These are phyloP conservation scores for Coemansia sp. DNA, from an alignment of 192 early-diverging fungal species.

Conservation along the genomic window DNA sequence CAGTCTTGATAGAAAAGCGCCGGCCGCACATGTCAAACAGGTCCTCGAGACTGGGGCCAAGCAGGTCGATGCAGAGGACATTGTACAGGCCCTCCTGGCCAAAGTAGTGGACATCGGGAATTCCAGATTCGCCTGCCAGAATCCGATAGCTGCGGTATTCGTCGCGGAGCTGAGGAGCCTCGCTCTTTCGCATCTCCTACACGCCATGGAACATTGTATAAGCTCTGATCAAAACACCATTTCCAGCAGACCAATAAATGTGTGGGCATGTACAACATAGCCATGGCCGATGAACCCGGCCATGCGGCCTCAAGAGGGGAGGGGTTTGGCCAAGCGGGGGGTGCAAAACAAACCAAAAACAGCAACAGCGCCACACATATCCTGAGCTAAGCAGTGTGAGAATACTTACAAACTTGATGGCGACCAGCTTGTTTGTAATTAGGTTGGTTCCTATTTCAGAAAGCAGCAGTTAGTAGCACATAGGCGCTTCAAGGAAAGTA, in stretches of 20 bases:
- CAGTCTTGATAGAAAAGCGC: slow-evolving; percentile 89
- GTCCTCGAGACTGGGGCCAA: slow-evolving; percentile 92
- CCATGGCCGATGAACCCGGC: too few relatives aligned
- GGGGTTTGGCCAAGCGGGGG: too few relatives aligned
- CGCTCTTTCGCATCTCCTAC: slow-evolving; percentile 87
- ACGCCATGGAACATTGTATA: slow-evolving; percentile 5
- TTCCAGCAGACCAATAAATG: too few relatives aligned
- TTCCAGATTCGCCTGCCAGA: slow-evolving; percentile 76
- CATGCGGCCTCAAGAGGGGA: too few relatives aligned
- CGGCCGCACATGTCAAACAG: slow-evolving; percentile 95
- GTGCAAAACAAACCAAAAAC: slow-evolving; percentile 9
- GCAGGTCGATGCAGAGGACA: slow-evolving; percentile 89
- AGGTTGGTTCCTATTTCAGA: slow-evolving; percentile 61
- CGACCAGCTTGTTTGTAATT: slow-evolving; percentile 86
- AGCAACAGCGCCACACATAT: slow-evolving; percentile 7
- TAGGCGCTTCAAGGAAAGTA: too few relatives aligned
- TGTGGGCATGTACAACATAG: too few relatives aligned
- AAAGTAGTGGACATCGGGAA: slow-evolving; percentile 92
- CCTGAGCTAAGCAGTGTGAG: slow-evolving; percentile 6
- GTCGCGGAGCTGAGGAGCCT: slow-evolving; percentile 94
- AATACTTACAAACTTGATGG: slow-evolving; percentile 85
- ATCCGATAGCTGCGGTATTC: slow-evolving; percentile 96
- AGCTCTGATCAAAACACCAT: too few relatives aligned
- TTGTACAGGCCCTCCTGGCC: slow-evolving; percentile 96
- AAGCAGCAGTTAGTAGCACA: slow-evolving; percentile 1